Evolutionary conservation across 1,284 basidiomycete species (phyloP).

Genomic region (Tremellales sp.): DNA sequence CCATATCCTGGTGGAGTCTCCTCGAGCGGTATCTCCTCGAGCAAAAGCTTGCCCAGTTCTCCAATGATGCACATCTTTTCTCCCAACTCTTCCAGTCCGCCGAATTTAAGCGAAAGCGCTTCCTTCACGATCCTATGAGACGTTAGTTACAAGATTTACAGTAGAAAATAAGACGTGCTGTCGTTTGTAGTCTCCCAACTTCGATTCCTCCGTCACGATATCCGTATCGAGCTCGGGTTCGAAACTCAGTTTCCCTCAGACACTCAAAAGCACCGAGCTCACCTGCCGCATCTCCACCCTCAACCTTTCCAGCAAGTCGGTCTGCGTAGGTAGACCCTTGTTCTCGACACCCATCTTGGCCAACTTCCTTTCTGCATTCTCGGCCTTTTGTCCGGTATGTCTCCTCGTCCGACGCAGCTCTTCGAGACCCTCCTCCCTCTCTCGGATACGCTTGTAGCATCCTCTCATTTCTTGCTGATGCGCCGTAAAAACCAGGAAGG

Average conservation of each 20-base stretch:
- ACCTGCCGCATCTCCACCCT: conserved; percentile 67
- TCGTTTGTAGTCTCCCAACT: conserved; percentile 81
- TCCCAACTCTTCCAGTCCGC: conserved; percentile 76
- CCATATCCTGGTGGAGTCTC: conserved; percentile 74
- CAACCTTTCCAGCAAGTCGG: conserved; percentile 67
- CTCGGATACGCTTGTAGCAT: conserved; percentile 59
- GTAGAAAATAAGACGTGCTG: conserved; percentile 26
- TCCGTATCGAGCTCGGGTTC: conserved; percentile 68
- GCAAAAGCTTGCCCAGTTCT: conserved; percentile 72
- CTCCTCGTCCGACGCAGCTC: conserved; percentile 69
- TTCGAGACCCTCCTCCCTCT: conserved; percentile 78
- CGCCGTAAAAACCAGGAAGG: conserved; percentile 66
- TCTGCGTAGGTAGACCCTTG: conserved; percentile 76
- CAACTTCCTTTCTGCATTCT: conserved; percentile 83
- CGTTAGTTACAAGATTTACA: not conserved
- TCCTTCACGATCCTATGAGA: conserved; percentile 50
- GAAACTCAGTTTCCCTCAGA: conserved; percentile 3
- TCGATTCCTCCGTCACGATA: conserved; percentile 77
- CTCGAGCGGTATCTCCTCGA: conserved; percentile 76
- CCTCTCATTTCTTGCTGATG: conserved; percentile 70
- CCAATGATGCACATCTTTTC: conserved; percentile 83
- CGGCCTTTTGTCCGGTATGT: conserved; percentile 66
- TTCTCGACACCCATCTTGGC: conserved; percentile 87
- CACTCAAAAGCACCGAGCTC: too few relatives aligned
- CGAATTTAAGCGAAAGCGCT: conserved; percentile 83